These are phyloP conservation scores for Thielaviopsis punctulata DNA, from an alignment of 2,329 filamentous ascomycete genomes.

Conservation along the genomic window DNA sequence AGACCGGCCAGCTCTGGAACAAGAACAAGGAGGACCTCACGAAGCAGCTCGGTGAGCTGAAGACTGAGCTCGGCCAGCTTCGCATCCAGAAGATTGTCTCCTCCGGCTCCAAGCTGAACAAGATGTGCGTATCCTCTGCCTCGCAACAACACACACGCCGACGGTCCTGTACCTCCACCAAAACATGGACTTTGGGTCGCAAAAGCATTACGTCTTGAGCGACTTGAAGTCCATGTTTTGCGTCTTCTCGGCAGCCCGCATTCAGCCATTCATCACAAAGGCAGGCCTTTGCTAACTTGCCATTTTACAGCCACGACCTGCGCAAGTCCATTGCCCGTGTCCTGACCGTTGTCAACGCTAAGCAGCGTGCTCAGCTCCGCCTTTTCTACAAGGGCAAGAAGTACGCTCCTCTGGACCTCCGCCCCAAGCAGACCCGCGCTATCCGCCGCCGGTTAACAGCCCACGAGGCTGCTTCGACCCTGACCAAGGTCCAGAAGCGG, in stretches of 20 bases:
- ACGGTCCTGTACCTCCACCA: not conserved
- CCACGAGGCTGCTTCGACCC: slow-evolving; percentile 68
- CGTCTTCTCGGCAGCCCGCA: not conserved
- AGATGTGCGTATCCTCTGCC: slow-evolving; percentile 52
- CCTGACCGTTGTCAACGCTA: slow-evolving; percentile 98
- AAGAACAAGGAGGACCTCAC: slow-evolving; percentile 98
- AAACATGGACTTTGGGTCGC: not conserved
- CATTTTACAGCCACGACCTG: slow-evolving; percentile 65
- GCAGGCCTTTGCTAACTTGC: slow-evolving; percentile 14
- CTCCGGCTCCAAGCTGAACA: slow-evolving; percentile 87
- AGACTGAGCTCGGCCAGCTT: slow-evolving; percentile 89
- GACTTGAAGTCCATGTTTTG: not conserved
- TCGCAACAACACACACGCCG: not conserved
- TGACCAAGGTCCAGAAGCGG: slow-evolving; percentile 96
- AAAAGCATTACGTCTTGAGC: not conserved
- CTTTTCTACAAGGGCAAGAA: slow-evolving; percentile 99
- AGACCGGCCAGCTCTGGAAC: slow-evolving; percentile 90
- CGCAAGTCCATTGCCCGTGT: slow-evolving; percentile 99
- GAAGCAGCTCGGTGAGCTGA: slow-evolving; percentile 88
- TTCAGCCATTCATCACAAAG: not conserved
- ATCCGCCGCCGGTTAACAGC: slow-evolving; percentile 89
- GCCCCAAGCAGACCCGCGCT: slow-evolving; percentile 93
- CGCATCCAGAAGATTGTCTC: slow-evolving; percentile 98
- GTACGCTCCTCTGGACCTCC: slow-evolving; percentile 95
- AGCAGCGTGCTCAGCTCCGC: slow-evolving; percentile 93